Evolutionary conservation across 1,284 basidiomycete genomes (phyloP).

Genomic region (Boletellus deceptivus): DNA sequence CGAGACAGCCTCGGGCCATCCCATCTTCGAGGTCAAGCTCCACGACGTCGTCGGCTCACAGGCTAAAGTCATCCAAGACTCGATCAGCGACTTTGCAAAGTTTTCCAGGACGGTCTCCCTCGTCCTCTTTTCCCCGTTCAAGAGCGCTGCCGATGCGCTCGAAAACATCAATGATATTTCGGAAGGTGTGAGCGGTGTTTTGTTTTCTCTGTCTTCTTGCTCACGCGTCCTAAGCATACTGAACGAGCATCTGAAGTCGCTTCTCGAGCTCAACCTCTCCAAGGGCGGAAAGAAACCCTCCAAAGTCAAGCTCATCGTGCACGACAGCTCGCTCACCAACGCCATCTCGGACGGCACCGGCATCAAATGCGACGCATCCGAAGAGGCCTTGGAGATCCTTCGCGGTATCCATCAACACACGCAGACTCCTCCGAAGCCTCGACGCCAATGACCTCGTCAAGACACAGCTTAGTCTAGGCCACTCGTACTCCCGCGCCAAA

Average conservation of each 20-base stretch:
- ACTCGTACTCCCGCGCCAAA: slow-evolving; percentile 97
- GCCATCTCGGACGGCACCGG: slow-evolving; percentile 79
- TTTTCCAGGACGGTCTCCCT: slow-evolving; percentile 95
- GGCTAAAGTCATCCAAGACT: slow-evolving; percentile 81
- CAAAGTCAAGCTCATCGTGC: slow-evolving; percentile 80
- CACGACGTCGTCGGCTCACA: slow-evolving; percentile 89
- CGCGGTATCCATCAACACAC: slow-evolving; percentile 94
- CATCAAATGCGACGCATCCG: slow-evolving; percentile 87
- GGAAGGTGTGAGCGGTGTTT: slow-evolving; percentile 63
- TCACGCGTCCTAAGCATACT: slow-evolving; percentile 60
- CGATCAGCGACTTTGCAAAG: slow-evolving; percentile 83
- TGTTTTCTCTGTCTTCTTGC: not conserved
- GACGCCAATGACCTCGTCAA: slow-evolving; percentile 88
- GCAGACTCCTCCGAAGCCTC: slow-evolving; percentile 86
- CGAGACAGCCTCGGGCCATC: slow-evolving; percentile 95
- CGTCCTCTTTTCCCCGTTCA: slow-evolving; percentile 93
- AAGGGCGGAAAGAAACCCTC: slow-evolving; percentile 75
- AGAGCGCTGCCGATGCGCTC: slow-evolving; percentile 91
- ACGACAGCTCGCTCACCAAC: slow-evolving; percentile 77
- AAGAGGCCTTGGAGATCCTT: slow-evolving; percentile 84
- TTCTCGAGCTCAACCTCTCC: slow-evolving; percentile 88
- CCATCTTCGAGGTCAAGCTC: slow-evolving; percentile 88
- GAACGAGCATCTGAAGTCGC: slow-evolving; percentile 82
- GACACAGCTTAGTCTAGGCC: slow-evolving; percentile 95
- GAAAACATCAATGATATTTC: slow-evolving; percentile 98